phyloP scores from a whole-genome alignment of 805 yeast genomes.

The Clavispora phyllophila region DNA sequence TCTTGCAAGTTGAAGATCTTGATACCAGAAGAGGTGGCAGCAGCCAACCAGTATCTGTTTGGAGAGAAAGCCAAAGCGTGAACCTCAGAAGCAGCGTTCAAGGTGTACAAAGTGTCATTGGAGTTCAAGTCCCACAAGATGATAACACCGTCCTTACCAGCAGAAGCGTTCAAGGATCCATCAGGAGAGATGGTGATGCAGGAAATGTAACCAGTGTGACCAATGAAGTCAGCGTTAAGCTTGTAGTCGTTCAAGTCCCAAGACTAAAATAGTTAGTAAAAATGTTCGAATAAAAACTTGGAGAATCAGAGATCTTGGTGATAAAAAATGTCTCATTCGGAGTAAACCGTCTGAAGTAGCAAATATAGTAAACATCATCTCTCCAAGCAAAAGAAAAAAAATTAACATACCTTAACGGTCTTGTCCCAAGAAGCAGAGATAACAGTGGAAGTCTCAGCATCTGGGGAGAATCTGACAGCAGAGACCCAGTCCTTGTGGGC shows the following conservation, averaged over 20 bases:
- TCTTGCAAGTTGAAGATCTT: constrained; percentile 97
- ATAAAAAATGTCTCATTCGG: constrained; percentile 92
- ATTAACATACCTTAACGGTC: constrained; percentile 89
- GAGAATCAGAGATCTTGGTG: constrained; percentile 98
- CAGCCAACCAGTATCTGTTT: constrained; percentile 99
- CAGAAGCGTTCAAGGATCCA: constrained; percentile 98
- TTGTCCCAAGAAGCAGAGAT: constrained; percentile 99
- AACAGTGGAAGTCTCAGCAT: constrained; percentile 62
- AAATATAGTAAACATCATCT: constrained; percentile 81
- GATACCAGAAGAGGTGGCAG: constrained; percentile 97
- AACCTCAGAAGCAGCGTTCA: constrained; percentile 93
- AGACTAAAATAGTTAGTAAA: constrained; percentile 64
- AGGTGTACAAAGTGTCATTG: constrained; percentile 84
- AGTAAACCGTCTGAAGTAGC: constrained; percentile 96
- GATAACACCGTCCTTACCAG: constrained; percentile 99
- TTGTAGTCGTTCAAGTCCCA: constrained; percentile 88
- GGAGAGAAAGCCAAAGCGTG: constrained; percentile 99
- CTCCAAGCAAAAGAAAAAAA: constrained; percentile 9
- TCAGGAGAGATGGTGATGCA: constrained; percentile 98
- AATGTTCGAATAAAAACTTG: constrained; percentile 1
- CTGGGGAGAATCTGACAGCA: constrained; percentile 95
- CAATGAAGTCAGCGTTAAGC: constrained; percentile 92
- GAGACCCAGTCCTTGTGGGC: constrained; percentile 99
- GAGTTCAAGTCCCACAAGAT: constrained; percentile 95
- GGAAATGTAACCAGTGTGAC: constrained; percentile 99